phyloP scores from a whole-genome alignment of 805 yeast genomes.

The Cyberlindnera petersonii region DNA sequence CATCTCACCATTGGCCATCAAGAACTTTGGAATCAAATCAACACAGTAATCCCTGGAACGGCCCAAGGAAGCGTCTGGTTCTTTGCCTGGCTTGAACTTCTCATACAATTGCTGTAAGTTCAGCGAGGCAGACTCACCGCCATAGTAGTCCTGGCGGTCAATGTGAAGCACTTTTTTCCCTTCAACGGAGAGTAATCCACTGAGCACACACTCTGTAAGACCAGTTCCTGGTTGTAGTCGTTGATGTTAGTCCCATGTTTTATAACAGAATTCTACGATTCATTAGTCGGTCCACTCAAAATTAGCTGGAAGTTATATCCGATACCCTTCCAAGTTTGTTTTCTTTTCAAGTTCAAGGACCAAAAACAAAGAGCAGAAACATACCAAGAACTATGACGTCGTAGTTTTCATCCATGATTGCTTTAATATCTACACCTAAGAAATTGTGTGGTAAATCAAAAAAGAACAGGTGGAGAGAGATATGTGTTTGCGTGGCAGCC shows the following conservation, averaged over 20 bases:
- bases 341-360: too few species aligned
- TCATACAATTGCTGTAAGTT: constrained; percentile 68
- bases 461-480: neutral
- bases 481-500: neutral
- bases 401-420: constrained; percentile 97
- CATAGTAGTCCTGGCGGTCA: constrained; percentile 94
- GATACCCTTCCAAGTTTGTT: too few species aligned
- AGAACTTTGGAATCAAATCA: constrained; percentile 91
- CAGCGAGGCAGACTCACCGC: constrained; percentile 85
- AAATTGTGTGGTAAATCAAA: too few species aligned
- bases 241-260: too few species aligned
- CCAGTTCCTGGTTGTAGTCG: too few species aligned
- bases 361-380: constrained; percentile 19
- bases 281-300: too few species aligned
- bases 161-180: constrained; percentile 97
- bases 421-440: too few species aligned
- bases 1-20: constrained; percentile 97
- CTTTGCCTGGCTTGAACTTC: constrained; percentile 77
- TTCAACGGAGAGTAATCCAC: constrained; percentile 93
- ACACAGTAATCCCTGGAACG: constrained; percentile 98
- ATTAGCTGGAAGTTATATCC: too few species aligned
- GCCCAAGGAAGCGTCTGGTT: constrained; percentile 69
- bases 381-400: constrained; percentile 92
- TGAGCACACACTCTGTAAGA: constrained; percentile 92
- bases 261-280: too few species aligned